Evolutionary conservation across 768 basidiomycete genomes (phyloP).

Genomic region (Boletus bicolor): DNA sequence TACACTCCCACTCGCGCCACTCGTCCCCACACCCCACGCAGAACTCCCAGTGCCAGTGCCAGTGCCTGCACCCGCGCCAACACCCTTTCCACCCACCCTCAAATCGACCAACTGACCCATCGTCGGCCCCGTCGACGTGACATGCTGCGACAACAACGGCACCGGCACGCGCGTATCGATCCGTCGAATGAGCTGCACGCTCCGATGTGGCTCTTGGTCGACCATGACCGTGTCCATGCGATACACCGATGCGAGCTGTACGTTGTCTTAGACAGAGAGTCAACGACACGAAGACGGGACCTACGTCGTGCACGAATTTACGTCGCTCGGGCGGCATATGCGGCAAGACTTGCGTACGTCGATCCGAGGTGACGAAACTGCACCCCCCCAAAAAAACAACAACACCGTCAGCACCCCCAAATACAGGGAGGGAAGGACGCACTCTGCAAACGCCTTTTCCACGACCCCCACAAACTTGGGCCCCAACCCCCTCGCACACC

Average conservation of each 20-base stretch:
- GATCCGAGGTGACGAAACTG: slow-evolving; percentile 69
- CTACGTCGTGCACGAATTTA: slow-evolving; percentile 77
- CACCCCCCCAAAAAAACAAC: background rate
- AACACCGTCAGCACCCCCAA: background rate
- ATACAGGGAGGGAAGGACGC: background rate
- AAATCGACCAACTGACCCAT: slow-evolving; percentile 64
- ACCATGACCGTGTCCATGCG: slow-evolving; percentile 83
- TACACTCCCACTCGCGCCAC: background rate
- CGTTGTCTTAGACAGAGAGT: background rate
- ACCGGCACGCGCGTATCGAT: slow-evolving; percentile 78
- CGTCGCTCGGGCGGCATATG: slow-evolving; percentile 77
- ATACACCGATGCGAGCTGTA: slow-evolving; percentile 71
- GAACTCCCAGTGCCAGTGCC: background rate
- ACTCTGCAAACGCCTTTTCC: slow-evolving; percentile 83
- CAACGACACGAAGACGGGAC: too few species aligned
- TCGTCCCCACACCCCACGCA: background rate
- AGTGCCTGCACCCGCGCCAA: background rate
- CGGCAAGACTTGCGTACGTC: slow-evolving; percentile 69
- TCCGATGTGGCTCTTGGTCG: slow-evolving; percentile 86
- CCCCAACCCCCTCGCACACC: slow-evolving; percentile 46
- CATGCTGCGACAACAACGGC: slow-evolving; percentile 60
- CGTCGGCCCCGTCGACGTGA: slow-evolving; percentile 31
- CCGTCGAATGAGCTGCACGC: slow-evolving; percentile 78
- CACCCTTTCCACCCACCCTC: slow-evolving; percentile 28
- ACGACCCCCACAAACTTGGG: slow-evolving; percentile 69